Base-by-base conservation (phyloP, 2,329 filamentous ascomycete species). In the Colletotrichum neosansevieriae region DNA sequence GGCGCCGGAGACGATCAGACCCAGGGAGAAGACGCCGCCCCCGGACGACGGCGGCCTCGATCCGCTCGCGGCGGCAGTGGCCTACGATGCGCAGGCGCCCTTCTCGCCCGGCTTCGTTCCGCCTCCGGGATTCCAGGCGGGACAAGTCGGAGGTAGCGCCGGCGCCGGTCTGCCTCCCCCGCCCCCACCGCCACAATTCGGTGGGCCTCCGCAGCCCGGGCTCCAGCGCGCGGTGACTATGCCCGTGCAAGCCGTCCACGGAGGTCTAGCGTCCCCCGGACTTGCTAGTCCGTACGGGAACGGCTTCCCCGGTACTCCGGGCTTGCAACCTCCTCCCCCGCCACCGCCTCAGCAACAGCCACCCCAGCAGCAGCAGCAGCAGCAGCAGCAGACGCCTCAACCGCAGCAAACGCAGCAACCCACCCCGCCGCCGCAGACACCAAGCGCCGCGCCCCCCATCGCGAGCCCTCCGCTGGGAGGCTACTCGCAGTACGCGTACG, bases 21-120 rank as follows among this genome's bases (percentile, higher is more conserved):
- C 92, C 76, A 86, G 92, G 54, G 92, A 94, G 78, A 94, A 94
- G 84, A 95, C 92, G 0, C 92, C 92, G 2, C 92, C 92, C 4
- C 91, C 91, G 3, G 87, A 90, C 38, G 92, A 94, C 73, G 88
- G 84, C 44, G 86, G 84, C 12, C 80, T 83, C 3, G 86, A 89
- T 72, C 88, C 88, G 3, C 78, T 91, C 21, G 84, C 85, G 4
- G 85, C 86, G 57, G 87, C 86, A 12, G 82, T 90, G 2, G 84
- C 82, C 24, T 82, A 87, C 56, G 88, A 91, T 71, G 83, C 85
- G 69, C 79, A 82, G 72, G 75, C 85, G 21, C 84, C 84, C 10
- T 88, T 87, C 73, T 84, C 84, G 0, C 83, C 84, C 0, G 85
- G 85, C 1, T 83, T 86, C 60, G 82, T 84, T 0, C 84, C 85